A percentile compares a stretch with the other conserved stretches of the same genome.
These are phyloP conservation scores for Yamadazyma sp. DNA, from an alignment of 1,139 yeast species.

Conservation along the genomic window DNA sequence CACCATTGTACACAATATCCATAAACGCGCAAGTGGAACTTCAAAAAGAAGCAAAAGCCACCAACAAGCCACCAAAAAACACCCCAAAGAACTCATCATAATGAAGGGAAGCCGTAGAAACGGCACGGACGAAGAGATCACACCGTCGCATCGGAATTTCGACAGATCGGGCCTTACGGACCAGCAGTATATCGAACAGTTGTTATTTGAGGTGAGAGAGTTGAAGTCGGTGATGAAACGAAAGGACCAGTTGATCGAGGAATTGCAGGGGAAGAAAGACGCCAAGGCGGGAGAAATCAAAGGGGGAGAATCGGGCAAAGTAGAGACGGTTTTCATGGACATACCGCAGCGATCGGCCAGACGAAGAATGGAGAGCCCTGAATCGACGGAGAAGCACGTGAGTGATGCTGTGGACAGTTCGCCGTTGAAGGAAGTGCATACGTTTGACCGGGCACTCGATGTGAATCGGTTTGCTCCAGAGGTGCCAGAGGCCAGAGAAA, in stretches of 20 bases:
- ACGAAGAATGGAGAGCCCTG: constrained; percentile 8
- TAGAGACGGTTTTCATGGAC: too few species aligned
- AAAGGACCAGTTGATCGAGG: constrained; percentile 17
- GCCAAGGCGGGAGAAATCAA: not conserved
- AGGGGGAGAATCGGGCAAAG: too few species aligned
- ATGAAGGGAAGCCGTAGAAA: not conserved
- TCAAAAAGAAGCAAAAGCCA: too few species aligned
- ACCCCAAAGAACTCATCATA: not conserved
- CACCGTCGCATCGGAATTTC: constrained; percentile 40
- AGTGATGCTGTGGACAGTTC: too few species aligned
- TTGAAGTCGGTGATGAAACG: constrained; percentile 18
- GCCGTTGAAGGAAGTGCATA: too few species aligned
- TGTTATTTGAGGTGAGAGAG: constrained; percentile 39
- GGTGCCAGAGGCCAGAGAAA: too few species aligned
- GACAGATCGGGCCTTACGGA: constrained; percentile 33
- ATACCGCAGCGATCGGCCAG: constrained; percentile 19
- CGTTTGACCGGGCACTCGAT: not conserved
- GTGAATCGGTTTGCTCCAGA: not conserved
- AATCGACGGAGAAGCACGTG: too few species aligned
- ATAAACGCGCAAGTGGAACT: too few species aligned
- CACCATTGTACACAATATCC: too few species aligned
- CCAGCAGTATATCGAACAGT: constrained; percentile 34
- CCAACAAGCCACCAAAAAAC: not conserved
- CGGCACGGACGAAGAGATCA: constrained; percentile 15
- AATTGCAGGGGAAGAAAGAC: constrained; percentile 17